These are phyloP conservation scores for Tardiomyces depauwii DNA, from an alignment of 1,139 yeast genomes.

Conservation along the genomic window DNA sequence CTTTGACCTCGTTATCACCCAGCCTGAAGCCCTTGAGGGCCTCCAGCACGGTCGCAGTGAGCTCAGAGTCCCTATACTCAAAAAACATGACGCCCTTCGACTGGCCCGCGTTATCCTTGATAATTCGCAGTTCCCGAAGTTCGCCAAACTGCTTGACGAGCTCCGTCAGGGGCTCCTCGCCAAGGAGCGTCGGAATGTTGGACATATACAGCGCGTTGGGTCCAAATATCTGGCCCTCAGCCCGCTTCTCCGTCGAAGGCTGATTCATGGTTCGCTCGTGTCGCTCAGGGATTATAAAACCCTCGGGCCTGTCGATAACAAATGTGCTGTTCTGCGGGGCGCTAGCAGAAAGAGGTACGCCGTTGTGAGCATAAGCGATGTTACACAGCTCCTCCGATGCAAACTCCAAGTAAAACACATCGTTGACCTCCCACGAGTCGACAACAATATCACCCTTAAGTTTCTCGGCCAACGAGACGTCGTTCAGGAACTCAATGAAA, in stretches of 20 bases:
- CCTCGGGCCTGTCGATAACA: conserved; percentile 44
- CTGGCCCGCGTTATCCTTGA: conserved; percentile 16
- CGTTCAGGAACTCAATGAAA: conserved; percentile 31
- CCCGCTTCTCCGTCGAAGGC: neutral
- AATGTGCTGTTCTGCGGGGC: conserved; percentile 16
- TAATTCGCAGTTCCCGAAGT: conserved; percentile 13
- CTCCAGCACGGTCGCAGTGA: conserved; percentile 19
- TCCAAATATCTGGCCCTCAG: neutral
- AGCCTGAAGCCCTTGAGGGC: conserved; percentile 24
- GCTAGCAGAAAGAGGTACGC: conserved; percentile 23
- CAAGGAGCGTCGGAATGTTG: conserved; percentile 30
- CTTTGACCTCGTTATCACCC: conserved; percentile 23
- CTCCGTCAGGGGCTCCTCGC: conserved; percentile 28
- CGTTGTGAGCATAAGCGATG: conserved; percentile 38
- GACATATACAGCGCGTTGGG: conserved; percentile 9
- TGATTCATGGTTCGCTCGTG: neutral
- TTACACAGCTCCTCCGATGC: conserved; percentile 49
- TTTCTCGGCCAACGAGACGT: conserved; percentile 7
- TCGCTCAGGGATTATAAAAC: conserved; percentile 38
- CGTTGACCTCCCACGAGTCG: conserved; percentile 4
- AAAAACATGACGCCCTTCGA: conserved; percentile 37
- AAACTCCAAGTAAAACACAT: conserved; percentile 34
- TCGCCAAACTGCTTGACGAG: conserved; percentile 30
- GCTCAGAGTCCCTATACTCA: conserved; percentile 22
- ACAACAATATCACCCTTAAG: conserved; percentile 2